Percentiles rank a stretch among this genome's conserved stretches.
Conservation (phyloP, 106 monocot species). For the Dioscorea zingiberensis region DNA sequence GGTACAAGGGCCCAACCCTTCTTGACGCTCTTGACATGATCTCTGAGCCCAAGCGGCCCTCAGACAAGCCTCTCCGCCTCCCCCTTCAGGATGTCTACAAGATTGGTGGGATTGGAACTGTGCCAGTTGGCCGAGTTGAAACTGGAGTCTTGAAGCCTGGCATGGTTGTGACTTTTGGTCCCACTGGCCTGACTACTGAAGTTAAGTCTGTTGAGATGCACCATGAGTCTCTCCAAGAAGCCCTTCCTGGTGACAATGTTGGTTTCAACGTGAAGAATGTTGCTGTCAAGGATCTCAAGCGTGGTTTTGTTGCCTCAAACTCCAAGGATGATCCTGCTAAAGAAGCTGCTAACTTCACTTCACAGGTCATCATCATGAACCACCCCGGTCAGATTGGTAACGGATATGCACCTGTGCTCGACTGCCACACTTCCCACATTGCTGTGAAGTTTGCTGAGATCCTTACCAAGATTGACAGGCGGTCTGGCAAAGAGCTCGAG, state of each 20-base stretch:
- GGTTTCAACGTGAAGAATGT: constrained; percentile 16
- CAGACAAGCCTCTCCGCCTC: constrained; percentile 14
- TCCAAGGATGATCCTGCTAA: constrained; percentile 17
- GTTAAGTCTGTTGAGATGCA: constrained; percentile 19
- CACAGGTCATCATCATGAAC: constrained; percentile 24
- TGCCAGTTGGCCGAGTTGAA: constrained; percentile 15
- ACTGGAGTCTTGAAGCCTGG: constrained; percentile 11
- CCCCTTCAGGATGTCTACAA: constrained; percentile 23
- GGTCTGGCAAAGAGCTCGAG: constrained; percentile 18
- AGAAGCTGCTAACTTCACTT: constrained; percentile 19
- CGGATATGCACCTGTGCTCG: constrained; percentile 16
- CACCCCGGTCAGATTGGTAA: constrained; percentile 18
- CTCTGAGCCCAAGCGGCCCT: constrained; percentile 11
- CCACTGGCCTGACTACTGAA: constrained; percentile 8
- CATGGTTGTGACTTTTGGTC: constrained; percentile 11
- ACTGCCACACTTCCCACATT: constrained; percentile 16
- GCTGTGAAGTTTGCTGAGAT: constrained; percentile 19
- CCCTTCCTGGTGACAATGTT: constrained; percentile 14
- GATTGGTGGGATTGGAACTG: constrained; percentile 23
- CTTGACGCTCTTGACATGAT: constrained; percentile 15
- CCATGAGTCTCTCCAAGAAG: constrained; percentile 10
- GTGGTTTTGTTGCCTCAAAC: constrained; percentile 15
- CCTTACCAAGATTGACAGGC: constrained; percentile 17
- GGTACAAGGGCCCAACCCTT: constrained; percentile 18
- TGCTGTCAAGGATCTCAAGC: constrained; percentile 17